Base-by-base conservation (phyloP, 768 basidiomycete species). In the Galerina sulciceps region DNA sequence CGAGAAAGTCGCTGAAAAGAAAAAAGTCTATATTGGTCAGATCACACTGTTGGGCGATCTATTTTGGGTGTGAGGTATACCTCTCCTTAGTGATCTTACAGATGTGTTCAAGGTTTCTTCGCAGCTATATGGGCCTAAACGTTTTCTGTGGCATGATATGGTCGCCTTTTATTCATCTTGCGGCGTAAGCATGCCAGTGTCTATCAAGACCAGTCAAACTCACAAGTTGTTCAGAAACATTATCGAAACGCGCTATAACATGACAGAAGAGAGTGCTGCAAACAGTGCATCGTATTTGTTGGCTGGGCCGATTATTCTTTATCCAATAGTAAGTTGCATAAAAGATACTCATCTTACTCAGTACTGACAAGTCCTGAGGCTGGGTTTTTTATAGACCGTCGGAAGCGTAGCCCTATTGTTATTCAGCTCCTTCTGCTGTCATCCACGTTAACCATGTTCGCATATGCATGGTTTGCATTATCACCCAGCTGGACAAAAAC, bases 81-180 rank as follows among this genome's bases (percentile, higher is more conserved):
- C 22, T 17, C 5, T 13, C 22, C 23, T 36, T 10, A 44, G 20
- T 35, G 41, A 26, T 20, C 10, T 3, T 38, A 44, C 56, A 10
- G 22, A 42, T 14, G 11, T 22, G 17, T 40, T 42, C 10, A 42
- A 37, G 56, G 59, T 63, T 17, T 31, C 6, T 53, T 23, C 23
- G 6, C 62, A 90, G 88, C 14, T 92, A 92, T 69, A 85, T 92
- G 56, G 86, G 81, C 2, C 66, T 91, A n/a, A 93, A 93, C 60
- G 70, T 92, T 11, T 74, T 92, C 14, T 93, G 88, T 59, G 91
- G 91, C 15, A 77, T 85, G 59, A 84, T 91, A 36, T 93, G 91
- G 91, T 76, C 84, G 3, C 91, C 91, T 3, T 91, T 91, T 68
- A 85, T 84, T 10, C 90, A 92, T 66, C 83, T 93, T 42, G 85